Evolutionary conservation across 1,284 basidiomycete genomes (phyloP).

Genomic region (Trametes pubescens): DNA sequence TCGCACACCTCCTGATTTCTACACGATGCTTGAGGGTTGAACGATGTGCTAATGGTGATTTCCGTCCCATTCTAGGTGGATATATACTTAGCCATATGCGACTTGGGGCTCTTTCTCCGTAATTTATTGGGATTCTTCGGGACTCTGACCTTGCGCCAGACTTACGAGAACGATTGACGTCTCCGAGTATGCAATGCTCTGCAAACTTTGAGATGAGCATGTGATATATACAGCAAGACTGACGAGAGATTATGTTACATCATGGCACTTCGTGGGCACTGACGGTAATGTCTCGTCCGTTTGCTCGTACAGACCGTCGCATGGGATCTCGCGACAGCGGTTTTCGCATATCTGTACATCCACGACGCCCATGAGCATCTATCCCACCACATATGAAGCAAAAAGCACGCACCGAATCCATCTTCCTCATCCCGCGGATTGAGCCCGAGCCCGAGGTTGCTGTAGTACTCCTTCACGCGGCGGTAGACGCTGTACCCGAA

Average conservation of each 20-base stretch:
- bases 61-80: neutral
- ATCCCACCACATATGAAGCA: conserved; percentile 4
- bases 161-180: too few relatives aligned
- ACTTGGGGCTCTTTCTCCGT: neutral
- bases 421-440: conserved; percentile 85
- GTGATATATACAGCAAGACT: neutral
- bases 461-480: conserved; percentile 88
- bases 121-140: neutral
- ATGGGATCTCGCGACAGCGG: conserved; percentile 72
- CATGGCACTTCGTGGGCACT: conserved; percentile 74
- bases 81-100: neutral
- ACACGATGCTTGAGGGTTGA: neutral
- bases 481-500: conserved; percentile 90
- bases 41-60: neutral
- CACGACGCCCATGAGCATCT: conserved; percentile 6
- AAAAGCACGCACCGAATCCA: conserved; percentile 79
- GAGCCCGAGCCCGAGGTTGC: conserved; percentile 72
- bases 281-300: conserved; percentile 79
- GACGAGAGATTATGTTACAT: conserved; percentile 10
- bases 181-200: too few relatives aligned
- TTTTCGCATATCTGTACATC: conserved; percentile 84
- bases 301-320: conserved; percentile 70
- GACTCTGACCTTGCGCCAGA: neutral
- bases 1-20: conserved; percentile 18
- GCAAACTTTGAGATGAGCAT: conserved; percentile 14